Evolutionary conservation across 2,329 filamentous ascomycete species (phyloP), one percentile per base, ranked within the genome.

Genomic region (Pseudocercospora macadamiae): DNA sequence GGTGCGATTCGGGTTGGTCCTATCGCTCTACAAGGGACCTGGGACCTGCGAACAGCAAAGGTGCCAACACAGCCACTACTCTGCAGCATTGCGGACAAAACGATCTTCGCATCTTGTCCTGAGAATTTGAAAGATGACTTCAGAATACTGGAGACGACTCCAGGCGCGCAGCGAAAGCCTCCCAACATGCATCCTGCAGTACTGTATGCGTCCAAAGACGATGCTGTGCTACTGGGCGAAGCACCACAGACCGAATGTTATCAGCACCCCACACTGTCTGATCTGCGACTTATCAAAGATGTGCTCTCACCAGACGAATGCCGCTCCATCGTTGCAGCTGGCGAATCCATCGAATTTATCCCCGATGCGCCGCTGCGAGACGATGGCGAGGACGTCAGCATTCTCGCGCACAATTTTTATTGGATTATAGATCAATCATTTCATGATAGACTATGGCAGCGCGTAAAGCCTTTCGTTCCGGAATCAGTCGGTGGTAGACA

Each of bases 341-440:
- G 83, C 4, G 88, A 90, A 69, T 79, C 79, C 0, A 81, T 89
- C 45, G 82, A 82, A 5, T 90, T 89, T 63, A 77, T 87, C 0
- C 87, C 88, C 0, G 88, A 90, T 66, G 85, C 86, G 0, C 87
- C 87, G 0, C 75, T 89, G 26, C 83, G 85, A 2, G 83, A 85
- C n/a, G 85, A 86, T 56, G 85, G 84, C 14, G 85, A 88, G 60
- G 75, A 76, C 54, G 79, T 80, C 21, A 88, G 85, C 66, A 81
- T 89, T 47, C 73, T 89, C 1, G 87, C 87, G 0, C 87, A 90
- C 75, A 90, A 89, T 71, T 89, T 90, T 65, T 89, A 89, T 76
- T 90, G 87, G 87, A 79, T 90, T 7, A 79, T 86, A 10, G 87
- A 90, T 64, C 76, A 79, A 19, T 77, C 79, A 0, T 89, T 89